These are phyloP conservation scores for Sporothrix sp. DNA, from an alignment of 2,329 filamentous ascomycete species.

Conservation along the genomic window DNA sequence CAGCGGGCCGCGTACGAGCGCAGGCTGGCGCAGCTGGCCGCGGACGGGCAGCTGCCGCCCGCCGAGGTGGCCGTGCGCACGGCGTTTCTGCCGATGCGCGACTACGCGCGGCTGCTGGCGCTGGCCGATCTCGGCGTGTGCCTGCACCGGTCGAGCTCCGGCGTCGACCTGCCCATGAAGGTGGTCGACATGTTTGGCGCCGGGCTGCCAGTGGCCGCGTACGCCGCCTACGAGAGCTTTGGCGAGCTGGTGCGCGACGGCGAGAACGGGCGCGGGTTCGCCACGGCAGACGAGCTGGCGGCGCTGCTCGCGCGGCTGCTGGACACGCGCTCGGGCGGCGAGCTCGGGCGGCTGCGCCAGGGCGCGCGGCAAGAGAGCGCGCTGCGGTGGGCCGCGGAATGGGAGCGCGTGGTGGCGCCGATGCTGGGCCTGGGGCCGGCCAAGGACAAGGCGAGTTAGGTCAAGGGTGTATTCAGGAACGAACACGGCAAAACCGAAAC, in stretches of 20 bases:
- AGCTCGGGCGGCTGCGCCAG: constrained; percentile 30
- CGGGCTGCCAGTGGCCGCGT: constrained; percentile 81
- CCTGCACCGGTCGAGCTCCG: constrained; percentile 85
- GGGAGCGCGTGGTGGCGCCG: constrained; percentile 71
- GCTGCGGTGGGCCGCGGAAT: constrained; percentile 83
- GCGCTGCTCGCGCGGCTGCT: constrained; percentile 57
- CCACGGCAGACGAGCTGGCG: constrained; percentile 56
- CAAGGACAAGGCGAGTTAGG: too few species aligned
- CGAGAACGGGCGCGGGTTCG: constrained; percentile 78
- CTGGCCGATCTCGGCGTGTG: constrained; percentile 84
- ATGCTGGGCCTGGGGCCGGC: constrained; percentile 46
- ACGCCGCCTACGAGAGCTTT: constrained; percentile 79
- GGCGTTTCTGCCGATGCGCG: constrained; percentile 72
- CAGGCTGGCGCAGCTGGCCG: constrained; percentile 52
- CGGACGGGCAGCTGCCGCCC: constrained; percentile 53
- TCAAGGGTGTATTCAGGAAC: too few species aligned
- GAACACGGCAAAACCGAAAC: too few species aligned
- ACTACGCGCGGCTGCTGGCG: constrained; percentile 77
- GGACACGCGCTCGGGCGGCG: constrained; percentile 10
- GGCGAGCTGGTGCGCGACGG: constrained; percentile 82
- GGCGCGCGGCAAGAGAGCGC: constrained; percentile 67
- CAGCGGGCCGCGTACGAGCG: constrained; percentile 66
- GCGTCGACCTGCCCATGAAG: constrained; percentile 97
- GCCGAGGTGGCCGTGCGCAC: constrained; percentile 67
- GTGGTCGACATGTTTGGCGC: constrained; percentile 98